Conservation (phyloP, 2,329 filamentous ascomycete genomes). For the Sordariomycetes sp. region DNA sequence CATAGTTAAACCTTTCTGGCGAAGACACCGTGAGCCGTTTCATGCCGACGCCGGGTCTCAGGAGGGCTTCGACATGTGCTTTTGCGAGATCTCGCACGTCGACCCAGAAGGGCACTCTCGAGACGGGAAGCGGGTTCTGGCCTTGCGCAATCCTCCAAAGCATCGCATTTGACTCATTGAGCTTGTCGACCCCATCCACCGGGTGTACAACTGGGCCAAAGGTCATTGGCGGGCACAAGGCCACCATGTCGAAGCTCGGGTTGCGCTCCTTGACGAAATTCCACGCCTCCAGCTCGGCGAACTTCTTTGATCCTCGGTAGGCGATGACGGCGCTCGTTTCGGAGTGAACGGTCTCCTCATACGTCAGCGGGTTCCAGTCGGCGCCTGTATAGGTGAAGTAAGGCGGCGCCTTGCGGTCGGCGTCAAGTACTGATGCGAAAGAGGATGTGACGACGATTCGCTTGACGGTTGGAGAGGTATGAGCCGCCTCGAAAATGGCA, state of each 20-base stretch:
- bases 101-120: conserved; percentile 32
- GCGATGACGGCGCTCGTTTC: conserved; percentile 27
- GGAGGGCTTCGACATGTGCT: conserved; percentile 32
- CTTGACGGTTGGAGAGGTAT: conserved; percentile 11
- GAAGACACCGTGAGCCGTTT: conserved; percentile 30
- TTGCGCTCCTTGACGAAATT: conserved; percentile 22
- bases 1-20: conserved; percentile 35
- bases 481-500: conserved; percentile 26
- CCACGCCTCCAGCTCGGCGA: conserved; percentile 23
- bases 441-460: conserved; percentile 52
- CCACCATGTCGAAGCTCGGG: conserved; percentile 28
- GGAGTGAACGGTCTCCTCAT: conserved; percentile 33
- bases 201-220: conserved; percentile 34
- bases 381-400: conserved; percentile 42
- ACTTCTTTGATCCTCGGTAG: conserved; percentile 23
- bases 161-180: conserved; percentile 32
- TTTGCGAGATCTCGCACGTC: conserved; percentile 35
- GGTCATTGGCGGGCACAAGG: conserved; percentile 34
- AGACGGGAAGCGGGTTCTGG: conserved; percentile 23
- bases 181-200: conserved; percentile 17
- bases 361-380: conserved; percentile 49
- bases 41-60: conserved; percentile 22
- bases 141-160: conserved; percentile 30
- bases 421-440: conserved; percentile 56
- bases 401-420: conserved; percentile 33